Evolutionary conservation across 225 moss, liverwort and hornwort species (phyloP), one percentile per base, ranked within the genome.

Genomic region (Antitrichia curtipendula): DNA sequence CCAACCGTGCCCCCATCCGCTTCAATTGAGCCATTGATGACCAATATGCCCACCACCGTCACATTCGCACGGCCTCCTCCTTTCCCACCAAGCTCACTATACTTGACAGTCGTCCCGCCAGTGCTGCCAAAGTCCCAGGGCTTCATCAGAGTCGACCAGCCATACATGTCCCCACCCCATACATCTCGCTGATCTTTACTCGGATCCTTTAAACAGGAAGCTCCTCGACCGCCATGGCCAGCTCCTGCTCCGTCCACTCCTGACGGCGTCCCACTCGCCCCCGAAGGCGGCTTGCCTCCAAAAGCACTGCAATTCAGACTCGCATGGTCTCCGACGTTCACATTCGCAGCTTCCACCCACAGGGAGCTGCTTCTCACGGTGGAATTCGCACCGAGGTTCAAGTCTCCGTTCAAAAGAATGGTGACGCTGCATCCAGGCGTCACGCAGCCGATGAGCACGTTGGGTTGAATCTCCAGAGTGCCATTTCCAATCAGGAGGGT

Each of bases 71-170:
- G 90, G 53, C 98, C 98, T 47, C 98, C 98, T 49, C 98, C 98
- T 80, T 87, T 93, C 34, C 98, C 98, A 45, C 96, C 98, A 45
- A 92, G 91, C 20, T 93, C 90, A 70, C 82, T 86, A 57, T 81
- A 72, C 85, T 90, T 89, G 59, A 66, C 90, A 15, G 95, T 91
- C 6, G 94, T 93, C n/a, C 97, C 96, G 75, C 98, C 98, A 52
- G 91, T 84, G 94, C 98, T 98, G 65, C 98, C 98, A 87, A 90
- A 97, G 80, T 94, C 93, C 97, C 97, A 97, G 24, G 98, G 98
- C 50, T 76, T 83, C 75, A 83, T 87, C 66, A 97, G 90, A 13
- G 95, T 91, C 27, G 95, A 91, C 98, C 98, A 98, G 24, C 92
- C 93, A 89, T 98, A 98, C 79, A 92, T 94, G 61, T 98, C 98